Evolutionary conservation across 2,329 filamentous ascomycete species (phyloP).

Genomic region (Plectosphaerella sp.): DNA sequence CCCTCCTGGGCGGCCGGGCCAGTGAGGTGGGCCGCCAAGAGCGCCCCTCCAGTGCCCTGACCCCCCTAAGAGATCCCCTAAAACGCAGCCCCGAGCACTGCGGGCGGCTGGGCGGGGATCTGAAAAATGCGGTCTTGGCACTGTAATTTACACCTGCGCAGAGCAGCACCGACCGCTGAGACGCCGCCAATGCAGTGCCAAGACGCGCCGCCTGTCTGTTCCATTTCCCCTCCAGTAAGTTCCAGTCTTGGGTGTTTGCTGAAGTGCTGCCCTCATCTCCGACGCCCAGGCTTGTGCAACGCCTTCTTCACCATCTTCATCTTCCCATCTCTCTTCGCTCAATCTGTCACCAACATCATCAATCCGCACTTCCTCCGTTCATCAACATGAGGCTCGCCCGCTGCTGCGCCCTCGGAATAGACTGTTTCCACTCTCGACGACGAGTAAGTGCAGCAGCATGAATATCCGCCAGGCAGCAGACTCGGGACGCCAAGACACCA

Average conservation of each 20-base stretch:
- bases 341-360: neutral
- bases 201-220: neutral
- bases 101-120: neutral
- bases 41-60: neutral
- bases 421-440: neutral
- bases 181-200: neutral
- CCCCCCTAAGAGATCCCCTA: neutral
- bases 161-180: neutral
- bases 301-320: neutral
- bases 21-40: neutral
- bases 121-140: neutral
- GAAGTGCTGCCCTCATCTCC: neutral
- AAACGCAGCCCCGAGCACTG: neutral
- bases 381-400: neutral
- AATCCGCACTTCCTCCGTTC: neutral
- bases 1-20: neutral
- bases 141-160: neutral
- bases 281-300: neutral
- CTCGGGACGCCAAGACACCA: neutral
- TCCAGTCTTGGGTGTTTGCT: neutral
- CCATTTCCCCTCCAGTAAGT: neutral
- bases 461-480: neutral
- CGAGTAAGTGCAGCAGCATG: neutral
- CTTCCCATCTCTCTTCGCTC: neutral
- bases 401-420: neutral